Evolutionary conservation across 169 alveolate genomes (phyloP).

Genomic region (Eimeria necatrix): DNA sequence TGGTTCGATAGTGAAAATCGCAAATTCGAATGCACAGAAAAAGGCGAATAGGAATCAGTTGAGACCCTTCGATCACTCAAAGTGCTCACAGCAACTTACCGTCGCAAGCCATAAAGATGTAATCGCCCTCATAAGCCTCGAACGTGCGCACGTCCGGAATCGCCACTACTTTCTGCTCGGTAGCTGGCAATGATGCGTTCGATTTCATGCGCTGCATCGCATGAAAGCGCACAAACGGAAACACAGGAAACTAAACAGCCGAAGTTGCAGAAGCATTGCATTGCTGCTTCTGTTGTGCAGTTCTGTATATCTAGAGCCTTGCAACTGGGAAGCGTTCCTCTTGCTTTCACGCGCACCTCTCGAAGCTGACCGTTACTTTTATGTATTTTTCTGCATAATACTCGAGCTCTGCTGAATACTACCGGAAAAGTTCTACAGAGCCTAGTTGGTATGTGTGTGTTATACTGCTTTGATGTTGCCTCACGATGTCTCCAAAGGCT

Average conservation of each 20-base stretch:
- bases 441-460: no score
- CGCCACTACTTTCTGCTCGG: slow-evolving; percentile 66
- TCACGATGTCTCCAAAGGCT: slow-evolving; percentile 72
- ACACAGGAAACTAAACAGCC: not conserved
- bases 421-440: no score
- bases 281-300: not conserved
- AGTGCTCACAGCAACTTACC: slow-evolving; percentile 13
- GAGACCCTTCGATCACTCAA: no score
- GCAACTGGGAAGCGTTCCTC: no score
- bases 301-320: not conserved
- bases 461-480: not conserved
- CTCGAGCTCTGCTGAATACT: no score
- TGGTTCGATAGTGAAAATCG: no score
- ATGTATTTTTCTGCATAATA: no score
- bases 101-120: slow-evolving; percentile 74
- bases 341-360: no score
- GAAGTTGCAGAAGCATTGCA: not conserved
- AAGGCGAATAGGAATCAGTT: not conserved
- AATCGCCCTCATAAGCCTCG: slow-evolving; percentile 62
- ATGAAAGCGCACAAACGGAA: no score
- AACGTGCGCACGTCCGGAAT: slow-evolving; percentile 63
- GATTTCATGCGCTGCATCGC: slow-evolving; percentile 42
- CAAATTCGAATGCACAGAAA: not conserved
- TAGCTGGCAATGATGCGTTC: not conserved
- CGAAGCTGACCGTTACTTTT: no score